A percentile compares a stretch with the other conserved stretches of the same genome.
phyloP scores from a whole-genome alignment of 1,284 basidiomycete genomes.

The Tremellales sp. region DNA sequence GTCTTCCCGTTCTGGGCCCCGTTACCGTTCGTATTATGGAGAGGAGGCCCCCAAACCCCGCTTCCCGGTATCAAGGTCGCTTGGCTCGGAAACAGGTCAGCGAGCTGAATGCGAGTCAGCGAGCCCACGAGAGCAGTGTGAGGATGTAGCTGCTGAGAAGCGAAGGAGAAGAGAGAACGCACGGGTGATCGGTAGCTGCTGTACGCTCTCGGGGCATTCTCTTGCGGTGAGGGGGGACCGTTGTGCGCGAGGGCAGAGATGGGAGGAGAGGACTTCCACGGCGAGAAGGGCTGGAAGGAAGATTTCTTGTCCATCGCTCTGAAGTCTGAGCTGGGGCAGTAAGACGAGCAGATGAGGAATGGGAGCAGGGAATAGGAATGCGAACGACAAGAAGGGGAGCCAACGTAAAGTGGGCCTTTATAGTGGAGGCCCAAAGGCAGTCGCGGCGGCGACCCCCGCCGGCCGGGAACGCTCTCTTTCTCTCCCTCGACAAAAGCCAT shows the following conservation, averaged over 20 bases:
- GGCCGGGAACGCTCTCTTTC: too few relatives aligned
- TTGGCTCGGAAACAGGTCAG: conserved; percentile 19
- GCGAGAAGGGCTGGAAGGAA: background rate
- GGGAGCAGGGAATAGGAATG: background rate
- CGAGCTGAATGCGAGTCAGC: conserved; percentile 10
- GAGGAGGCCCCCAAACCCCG: conserved; percentile 27
- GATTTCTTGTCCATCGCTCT: background rate
- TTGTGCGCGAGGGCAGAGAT: too few relatives aligned
- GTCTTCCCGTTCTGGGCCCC: too few relatives aligned
- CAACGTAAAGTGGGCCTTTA: conserved; percentile 5
- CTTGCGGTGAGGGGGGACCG: too few relatives aligned
- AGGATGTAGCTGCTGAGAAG: background rate
- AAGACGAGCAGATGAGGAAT: conserved; percentile 3
- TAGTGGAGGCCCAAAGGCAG: conserved; percentile 2
- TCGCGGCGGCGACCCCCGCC: background rate
- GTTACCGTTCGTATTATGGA: conserved; percentile 5
- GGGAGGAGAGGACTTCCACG: background rate
- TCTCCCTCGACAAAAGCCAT: too few relatives aligned
- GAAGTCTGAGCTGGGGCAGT: background rate
- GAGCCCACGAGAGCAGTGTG: conserved; percentile 12
- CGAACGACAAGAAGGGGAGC: background rate
- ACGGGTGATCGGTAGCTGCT: too few relatives aligned
- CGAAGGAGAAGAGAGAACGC: too few relatives aligned
- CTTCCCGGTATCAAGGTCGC: conserved; percentile 18
- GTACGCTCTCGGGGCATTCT: too few relatives aligned